Base-by-base conservation (phyloP, 371 early-diverging fungal genomes). In the Fennellomyces sp. region DNA sequence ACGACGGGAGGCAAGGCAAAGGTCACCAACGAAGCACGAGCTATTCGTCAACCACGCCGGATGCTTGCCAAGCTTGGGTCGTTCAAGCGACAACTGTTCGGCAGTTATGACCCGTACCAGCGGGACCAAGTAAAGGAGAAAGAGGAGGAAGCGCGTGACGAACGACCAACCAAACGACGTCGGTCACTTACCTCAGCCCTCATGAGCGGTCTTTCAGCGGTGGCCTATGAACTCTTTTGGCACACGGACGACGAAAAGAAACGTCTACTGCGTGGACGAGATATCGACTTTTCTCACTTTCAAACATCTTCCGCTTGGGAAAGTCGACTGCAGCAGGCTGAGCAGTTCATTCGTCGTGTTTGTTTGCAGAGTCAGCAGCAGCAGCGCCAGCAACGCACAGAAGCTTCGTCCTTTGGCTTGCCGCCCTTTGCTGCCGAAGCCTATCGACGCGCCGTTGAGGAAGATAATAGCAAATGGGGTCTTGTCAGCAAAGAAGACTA, bases 391-490 rank as follows among this genome's bases (percentile, higher is more conserved):
- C 21, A 45, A 12, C 23, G 23, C 12, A 51, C n/a, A 12, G 35
- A 51, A 5, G 8, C 52, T 17, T 28, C 35, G 2, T n/a, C 17
- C 10, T 51, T 27, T n/a, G 52, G 31, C 23, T 29, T 29, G 29
- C 35, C 52, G 5, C 29, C 52, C 11, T 45, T 21, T 45, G 52
- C 52, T 17, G 33, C 35, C 25, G 35, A 31, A 52, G 52, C 52
- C 23, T 35, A 35, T 35, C 31, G 35, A 31, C n/a, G 4, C 3
- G 52, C 52, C 3, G 52, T 52, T 21, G 31, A 31, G 13, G 52
- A 52, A 36, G 52, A 52, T 35, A 52, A 52, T 26, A 36, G 25
- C 17, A 52, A 52, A 52, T 52, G 52, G 52, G 52, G 52, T 0
- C 35, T 52, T 3, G 52, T 52, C 3, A 52, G 21, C 29, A 36